Conservation (phyloP, 108 stramenopile species). For the Cyclostephanos tholiformis region DNA sequence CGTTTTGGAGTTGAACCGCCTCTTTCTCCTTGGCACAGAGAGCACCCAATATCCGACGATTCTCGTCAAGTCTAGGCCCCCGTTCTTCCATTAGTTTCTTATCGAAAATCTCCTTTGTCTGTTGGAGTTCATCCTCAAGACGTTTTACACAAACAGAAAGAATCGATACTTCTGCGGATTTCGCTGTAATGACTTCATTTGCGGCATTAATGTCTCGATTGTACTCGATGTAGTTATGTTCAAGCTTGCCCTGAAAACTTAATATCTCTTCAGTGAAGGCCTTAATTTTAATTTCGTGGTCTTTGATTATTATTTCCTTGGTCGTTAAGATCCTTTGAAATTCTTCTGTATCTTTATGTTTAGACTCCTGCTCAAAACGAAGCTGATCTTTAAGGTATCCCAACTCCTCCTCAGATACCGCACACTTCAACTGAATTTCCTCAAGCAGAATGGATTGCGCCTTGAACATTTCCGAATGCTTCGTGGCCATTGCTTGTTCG, state of each 20-base stretch:
- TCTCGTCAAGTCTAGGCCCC: neutral
- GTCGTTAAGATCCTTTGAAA: no score
- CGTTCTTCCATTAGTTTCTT: constrained; percentile 8
- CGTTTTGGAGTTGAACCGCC: neutral
- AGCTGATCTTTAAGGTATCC: neutral
- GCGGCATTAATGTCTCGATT: no score
- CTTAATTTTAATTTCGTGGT: no score
- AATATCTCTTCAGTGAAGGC: neutral
- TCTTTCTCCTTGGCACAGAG: constrained; percentile 3
- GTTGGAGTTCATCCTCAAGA: constrained; percentile 4
- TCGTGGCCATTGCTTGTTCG: no score
- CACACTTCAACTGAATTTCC: neutral
- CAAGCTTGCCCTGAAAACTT: neutral
- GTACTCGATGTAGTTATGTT: no score
- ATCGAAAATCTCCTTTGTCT: neutral
- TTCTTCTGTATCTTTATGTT: no score
- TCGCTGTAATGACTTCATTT: no score
- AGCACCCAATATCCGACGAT: neutral
- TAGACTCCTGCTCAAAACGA: neutral
- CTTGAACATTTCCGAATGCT: no score
- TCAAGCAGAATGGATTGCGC: neutral
- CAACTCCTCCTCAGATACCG: neutral
- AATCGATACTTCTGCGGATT: neutral
- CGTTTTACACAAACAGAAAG: neutral
- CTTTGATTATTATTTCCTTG: no score